Evolutionary conservation across 371 early-diverging fungal species (phyloP).

Genomic region (Saksenaea vasiformis): DNA sequence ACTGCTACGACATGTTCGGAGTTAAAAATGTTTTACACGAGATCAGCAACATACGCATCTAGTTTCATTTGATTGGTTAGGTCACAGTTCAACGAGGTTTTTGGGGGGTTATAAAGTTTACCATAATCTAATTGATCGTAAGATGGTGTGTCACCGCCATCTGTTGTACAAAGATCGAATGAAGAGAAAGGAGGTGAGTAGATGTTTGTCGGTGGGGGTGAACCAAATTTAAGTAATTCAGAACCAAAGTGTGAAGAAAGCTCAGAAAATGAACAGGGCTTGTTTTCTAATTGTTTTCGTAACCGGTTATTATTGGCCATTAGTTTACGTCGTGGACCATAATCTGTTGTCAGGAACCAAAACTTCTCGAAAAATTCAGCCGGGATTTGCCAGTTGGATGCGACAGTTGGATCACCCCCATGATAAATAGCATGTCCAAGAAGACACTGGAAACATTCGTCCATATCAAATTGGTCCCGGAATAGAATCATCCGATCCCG

Average conservation of each 20-base stretch:
- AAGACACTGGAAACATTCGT: constrained; percentile 49
- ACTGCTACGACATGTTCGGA: no score
- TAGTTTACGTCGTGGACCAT: constrained; percentile 24
- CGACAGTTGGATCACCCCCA: constrained; percentile 49
- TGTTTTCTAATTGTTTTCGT: not conserved
- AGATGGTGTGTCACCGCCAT: not conserved
- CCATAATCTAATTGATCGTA: not conserved
- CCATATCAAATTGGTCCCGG: constrained; percentile 43
- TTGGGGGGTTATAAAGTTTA: not conserved
- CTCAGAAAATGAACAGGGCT: not conserved
- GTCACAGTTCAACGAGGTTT: not conserved
- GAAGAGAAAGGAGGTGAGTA: not conserved
- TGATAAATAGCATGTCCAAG: constrained; percentile 45
- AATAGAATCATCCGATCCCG: constrained; percentile 57
- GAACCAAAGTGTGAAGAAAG: not conserved
- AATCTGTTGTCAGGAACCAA: constrained; percentile 40
- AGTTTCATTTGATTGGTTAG: not conserved
- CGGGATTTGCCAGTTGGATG: constrained; percentile 52
- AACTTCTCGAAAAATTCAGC: constrained; percentile 47
- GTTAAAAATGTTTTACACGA: no score
- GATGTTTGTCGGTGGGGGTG: not conserved
- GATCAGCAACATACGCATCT: not conserved
- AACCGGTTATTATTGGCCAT: constrained; percentile 17
- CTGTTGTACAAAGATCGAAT: not conserved
- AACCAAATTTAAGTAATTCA: not conserved